A percentile compares a stretch with the other conserved stretches of the same genome.
Evolutionary conservation across 495 filamentous ascomycete species (phyloP).

Genomic region (Hypoxylon rickii): DNA sequence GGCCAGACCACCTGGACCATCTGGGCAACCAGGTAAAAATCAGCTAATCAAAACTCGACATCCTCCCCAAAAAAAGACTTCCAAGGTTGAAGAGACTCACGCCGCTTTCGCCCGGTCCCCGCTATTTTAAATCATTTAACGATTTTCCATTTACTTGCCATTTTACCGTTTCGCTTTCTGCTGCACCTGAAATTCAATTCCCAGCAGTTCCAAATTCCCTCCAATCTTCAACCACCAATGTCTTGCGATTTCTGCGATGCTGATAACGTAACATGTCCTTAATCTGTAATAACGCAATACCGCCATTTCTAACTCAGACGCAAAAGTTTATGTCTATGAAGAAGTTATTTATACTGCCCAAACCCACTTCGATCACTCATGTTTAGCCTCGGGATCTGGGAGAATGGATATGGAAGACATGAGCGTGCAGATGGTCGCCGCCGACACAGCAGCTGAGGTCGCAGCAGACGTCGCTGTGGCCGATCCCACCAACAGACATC

Average conservation of each 20-base stretch:
- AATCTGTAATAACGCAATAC: conserved; percentile 35
- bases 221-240: conserved; percentile 21
- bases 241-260: conserved; percentile 4
- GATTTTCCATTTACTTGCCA: conserved; percentile 23
- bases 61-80: no score
- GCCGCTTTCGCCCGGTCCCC: conserved; percentile 33
- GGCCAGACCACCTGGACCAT: no score
- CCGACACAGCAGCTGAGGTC: conserved; percentile 42
- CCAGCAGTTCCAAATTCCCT: conserved; percentile 29
- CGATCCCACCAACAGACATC: conserved; percentile 38
- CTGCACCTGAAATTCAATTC: no score
- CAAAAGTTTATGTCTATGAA: conserved; percentile 13
- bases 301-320: conserved; percentile 23
- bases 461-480: conserved; percentile 38
- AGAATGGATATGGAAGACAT: conserved; percentile 45
- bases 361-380: conserved; percentile 18
- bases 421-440: conserved; percentile 41
- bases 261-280: conserved; percentile 33
- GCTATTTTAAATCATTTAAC: conserved; percentile 16
- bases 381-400: conserved; percentile 26
- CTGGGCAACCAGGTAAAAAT: no score
- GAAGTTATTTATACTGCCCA: conserved; percentile 4
- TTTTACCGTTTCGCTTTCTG: no score
- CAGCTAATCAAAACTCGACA: conserved; percentile 12
- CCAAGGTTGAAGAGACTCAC: not conserved